phyloP scores from a whole-genome alignment of 139 green algal species.

The Chlorella sp. region DNA sequence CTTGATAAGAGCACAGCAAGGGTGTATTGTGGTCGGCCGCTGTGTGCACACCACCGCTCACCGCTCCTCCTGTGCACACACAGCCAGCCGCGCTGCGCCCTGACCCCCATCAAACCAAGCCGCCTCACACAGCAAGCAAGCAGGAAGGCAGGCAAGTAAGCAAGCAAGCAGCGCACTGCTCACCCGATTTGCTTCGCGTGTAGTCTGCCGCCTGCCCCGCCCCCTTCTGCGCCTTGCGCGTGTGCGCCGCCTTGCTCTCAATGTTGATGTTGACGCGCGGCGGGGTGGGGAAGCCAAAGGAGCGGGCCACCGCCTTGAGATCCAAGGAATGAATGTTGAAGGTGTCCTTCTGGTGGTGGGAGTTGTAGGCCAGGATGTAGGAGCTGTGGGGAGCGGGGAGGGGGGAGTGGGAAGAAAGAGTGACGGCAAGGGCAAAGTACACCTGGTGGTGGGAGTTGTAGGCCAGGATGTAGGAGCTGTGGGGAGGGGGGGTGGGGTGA shows the following conservation, averaged over 20 bases:
- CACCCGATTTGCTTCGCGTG: conserved; percentile 34
- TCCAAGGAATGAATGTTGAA: conserved; percentile 99
- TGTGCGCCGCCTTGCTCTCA: conserved; percentile 83
- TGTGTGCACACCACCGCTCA: not conserved
- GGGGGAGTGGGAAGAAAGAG: not conserved
- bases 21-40: not conserved
- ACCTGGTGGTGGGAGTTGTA: conserved; percentile 98
- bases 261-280: conserved; percentile 92
- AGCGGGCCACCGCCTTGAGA: conserved; percentile 85
- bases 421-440: conserved; percentile 53
- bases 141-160: not conserved
- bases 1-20: too few relatives aligned
- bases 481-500: not conserved
- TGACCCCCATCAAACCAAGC: not conserved
- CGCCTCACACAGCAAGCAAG: too few relatives aligned
- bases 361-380: conserved; percentile 98
- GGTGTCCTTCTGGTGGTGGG: conserved; percentile 93
- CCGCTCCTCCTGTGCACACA: too few relatives aligned
- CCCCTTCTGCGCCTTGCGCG: conserved; percentile 65
- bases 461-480: conserved; percentile 90
- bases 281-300: conserved; percentile 92
- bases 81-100: too few relatives aligned
- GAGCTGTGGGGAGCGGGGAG: conserved; percentile 64
- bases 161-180: not conserved
- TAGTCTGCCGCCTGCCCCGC: conserved; percentile 44